phyloP scores from a whole-genome alignment of 352 stramenopile species.

The Globisporangium recalcitrans region DNA sequence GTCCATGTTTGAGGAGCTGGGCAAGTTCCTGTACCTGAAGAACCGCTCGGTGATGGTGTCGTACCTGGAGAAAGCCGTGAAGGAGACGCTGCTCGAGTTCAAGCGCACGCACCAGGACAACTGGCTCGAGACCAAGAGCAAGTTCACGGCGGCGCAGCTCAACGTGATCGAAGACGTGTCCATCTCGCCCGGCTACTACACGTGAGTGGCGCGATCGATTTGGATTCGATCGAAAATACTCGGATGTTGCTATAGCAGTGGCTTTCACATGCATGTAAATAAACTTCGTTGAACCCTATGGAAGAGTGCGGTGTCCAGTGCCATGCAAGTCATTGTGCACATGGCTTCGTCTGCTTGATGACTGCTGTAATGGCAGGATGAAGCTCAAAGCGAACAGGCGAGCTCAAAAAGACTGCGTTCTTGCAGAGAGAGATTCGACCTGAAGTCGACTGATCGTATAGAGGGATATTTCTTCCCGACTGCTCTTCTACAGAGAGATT shows the following conservation, averaged over 20 bases:
- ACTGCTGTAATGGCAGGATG: no score
- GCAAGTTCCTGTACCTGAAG: slow-evolving; percentile 67
- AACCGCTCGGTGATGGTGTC: slow-evolving; percentile 46
- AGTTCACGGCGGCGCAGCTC: slow-evolving; percentile 54
- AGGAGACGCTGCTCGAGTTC: slow-evolving; percentile 79
- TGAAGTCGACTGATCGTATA: slow-evolving; percentile 15
- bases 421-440: not conserved
- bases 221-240: not conserved
- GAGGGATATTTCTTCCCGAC: slow-evolving; percentile 14
- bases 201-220: slow-evolving; percentile 17
- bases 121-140: slow-evolving; percentile 68
- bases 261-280: not conserved
- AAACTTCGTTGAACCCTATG: not conserved
- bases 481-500: slow-evolving; percentile 23
- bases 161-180: slow-evolving; percentile 73
- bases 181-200: slow-evolving; percentile 76
- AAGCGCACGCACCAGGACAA: slow-evolving; percentile 83
- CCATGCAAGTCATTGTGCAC: not conserved
- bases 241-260: not conserved
- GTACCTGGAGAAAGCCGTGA: slow-evolving; percentile 66
- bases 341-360: no score
- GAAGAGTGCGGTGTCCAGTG: not conserved
- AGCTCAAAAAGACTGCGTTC: no score
- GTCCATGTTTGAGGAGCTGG: slow-evolving; percentile 68
- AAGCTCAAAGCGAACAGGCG: no score